phyloP scores from a whole-genome alignment of 1,284 basidiomycete genomes.

The Tilletiaria anomala region DNA sequence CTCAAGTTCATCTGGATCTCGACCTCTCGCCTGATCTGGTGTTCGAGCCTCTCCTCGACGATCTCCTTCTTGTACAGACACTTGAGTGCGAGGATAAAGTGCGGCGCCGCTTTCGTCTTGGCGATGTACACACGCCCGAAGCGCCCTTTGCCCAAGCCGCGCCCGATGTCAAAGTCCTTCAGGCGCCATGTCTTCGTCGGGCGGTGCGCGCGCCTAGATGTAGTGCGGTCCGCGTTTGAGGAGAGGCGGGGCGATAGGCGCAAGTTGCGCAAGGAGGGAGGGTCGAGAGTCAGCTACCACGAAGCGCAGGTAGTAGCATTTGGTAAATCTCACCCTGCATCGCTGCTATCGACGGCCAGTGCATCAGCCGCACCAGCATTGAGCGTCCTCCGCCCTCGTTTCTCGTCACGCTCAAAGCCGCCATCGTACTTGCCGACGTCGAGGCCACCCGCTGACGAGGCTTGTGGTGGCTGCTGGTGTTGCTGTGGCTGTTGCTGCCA shows the following conservation, averaged over 20 bases:
- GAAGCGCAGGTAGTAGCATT: no score
- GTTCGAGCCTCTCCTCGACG: slow-evolving; percentile 55
- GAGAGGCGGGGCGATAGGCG: neutral
- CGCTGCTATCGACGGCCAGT: neutral
- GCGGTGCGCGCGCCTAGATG: slow-evolving; percentile 10
- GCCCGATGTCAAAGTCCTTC: slow-evolving; percentile 79
- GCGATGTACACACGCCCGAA: slow-evolving; percentile 99
- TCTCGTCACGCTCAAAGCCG: slow-evolving; percentile 38
- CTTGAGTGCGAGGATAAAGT: slow-evolving; percentile 89
- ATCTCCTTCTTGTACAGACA: slow-evolving; percentile 95
- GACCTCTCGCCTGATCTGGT: slow-evolving; percentile 88
- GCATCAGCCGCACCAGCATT: neutral
- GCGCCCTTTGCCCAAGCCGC: slow-evolving; percentile 92
- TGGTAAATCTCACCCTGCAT: neutral
- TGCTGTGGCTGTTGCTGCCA: no score
- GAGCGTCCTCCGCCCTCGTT: slow-evolving; percentile 21
- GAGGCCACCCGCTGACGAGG: no score
- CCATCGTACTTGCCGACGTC: slow-evolving; percentile 39
- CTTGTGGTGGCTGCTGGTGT: no score
- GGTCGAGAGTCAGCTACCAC: neutral
- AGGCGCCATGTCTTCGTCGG: slow-evolving; percentile 54
- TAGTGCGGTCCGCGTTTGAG: no score
- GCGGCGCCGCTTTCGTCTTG: slow-evolving; percentile 54
- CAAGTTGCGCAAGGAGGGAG: neutral
- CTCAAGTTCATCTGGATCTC: slow-evolving; percentile 94